A percentile compares a stretch with the other conserved stretches of the same genome.
Evolutionary conservation across 2,329 filamentous ascomycete genomes (phyloP).

Genomic region (Didymellaceae sp.): DNA sequence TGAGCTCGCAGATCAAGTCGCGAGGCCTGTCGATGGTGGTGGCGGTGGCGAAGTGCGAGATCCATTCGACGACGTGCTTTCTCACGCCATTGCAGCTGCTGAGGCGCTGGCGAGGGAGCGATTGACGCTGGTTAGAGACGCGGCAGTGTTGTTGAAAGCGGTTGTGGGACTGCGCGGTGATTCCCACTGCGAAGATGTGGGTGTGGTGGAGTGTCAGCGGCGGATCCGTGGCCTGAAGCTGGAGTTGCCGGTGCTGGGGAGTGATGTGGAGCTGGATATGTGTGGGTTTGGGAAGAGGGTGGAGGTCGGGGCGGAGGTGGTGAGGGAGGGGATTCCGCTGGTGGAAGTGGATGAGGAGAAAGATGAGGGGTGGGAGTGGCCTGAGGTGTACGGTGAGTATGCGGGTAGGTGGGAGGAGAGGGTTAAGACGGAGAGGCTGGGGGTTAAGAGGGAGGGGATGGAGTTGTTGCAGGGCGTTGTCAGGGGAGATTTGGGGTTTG

Average conservation of each 20-base stretch:
- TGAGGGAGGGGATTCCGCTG: conserved; percentile 39
- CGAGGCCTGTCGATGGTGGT: too few relatives aligned
- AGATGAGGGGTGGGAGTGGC: conserved; percentile 54
- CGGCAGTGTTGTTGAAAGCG: conserved; percentile 36
- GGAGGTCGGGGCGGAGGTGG: conserved; percentile 34
- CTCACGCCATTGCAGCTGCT: conserved; percentile 16
- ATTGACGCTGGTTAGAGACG: conserved; percentile 38
- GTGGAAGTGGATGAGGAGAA: conserved; percentile 48
- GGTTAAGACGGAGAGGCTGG: conserved; percentile 47
- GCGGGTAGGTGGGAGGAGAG: conserved; percentile 30
- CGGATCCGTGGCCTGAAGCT: conserved; percentile 46
- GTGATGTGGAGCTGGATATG: conserved; percentile 56
- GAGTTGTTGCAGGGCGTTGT: conserved; percentile 47
- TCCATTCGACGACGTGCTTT: conserved; percentile 18
- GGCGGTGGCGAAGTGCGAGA: conserved; percentile 33
- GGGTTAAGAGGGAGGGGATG: conserved; percentile 45
- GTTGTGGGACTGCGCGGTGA: conserved; percentile 17
- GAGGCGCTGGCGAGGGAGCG: conserved; percentile 34
- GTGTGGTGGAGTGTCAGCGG: conserved; percentile 19
- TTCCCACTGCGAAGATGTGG: neutral
- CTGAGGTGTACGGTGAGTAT: conserved; percentile 41
- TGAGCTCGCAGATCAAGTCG: too few relatives aligned
- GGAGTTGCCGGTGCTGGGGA: conserved; percentile 56
- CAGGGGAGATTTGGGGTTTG: conserved; percentile 26
- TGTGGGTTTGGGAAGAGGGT: conserved; percentile 42